A percentile compares a stretch with the other conserved stretches of the same genome.
These are phyloP conservation scores for Colletotrichum cuscutae DNA, from an alignment of 2,329 filamentous ascomycete species.

Conservation along the genomic window DNA sequence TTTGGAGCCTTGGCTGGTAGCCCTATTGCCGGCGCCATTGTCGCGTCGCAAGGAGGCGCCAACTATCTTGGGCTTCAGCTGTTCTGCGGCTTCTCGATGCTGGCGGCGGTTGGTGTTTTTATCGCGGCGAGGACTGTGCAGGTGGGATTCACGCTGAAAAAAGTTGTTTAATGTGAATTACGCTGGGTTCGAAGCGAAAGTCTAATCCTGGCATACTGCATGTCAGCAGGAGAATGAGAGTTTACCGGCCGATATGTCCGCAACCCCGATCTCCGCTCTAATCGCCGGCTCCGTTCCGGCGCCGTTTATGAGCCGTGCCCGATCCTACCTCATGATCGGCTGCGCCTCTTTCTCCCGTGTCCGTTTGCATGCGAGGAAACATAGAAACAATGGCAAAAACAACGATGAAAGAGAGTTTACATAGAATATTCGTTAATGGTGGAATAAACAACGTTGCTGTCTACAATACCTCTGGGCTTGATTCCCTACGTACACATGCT, in stretches of 20 bases:
- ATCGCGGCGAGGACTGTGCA: constrained; percentile 46
- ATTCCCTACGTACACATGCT: no score
- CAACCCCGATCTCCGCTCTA: neutral
- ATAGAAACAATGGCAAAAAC: neutral
- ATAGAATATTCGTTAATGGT: neutral
- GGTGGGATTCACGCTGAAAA: constrained; percentile 46
- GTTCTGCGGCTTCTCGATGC: constrained; percentile 68
- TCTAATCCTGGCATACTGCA: no score
- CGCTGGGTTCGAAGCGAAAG: neutral
- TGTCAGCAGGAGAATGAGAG: no score
- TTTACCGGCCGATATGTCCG: no score
- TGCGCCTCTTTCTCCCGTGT: neutral
- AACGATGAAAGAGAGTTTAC: neutral
- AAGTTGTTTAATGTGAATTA: constrained; percentile 38
- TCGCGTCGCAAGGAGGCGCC: constrained; percentile 59
- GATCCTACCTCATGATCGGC: neutral
- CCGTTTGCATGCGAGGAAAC: neutral
- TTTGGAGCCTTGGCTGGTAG: constrained; percentile 74
- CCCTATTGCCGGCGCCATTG: constrained; percentile 74
- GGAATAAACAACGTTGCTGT: neutral
- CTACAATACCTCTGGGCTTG: neutral
- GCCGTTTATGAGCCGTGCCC: neutral
- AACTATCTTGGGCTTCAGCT: constrained; percentile 70
- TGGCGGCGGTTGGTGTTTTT: constrained; percentile 43
- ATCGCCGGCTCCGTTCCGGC: neutral